Conservation (phyloP, 176 grass and related monocot species). For the Metroxylon sagu region DNA sequence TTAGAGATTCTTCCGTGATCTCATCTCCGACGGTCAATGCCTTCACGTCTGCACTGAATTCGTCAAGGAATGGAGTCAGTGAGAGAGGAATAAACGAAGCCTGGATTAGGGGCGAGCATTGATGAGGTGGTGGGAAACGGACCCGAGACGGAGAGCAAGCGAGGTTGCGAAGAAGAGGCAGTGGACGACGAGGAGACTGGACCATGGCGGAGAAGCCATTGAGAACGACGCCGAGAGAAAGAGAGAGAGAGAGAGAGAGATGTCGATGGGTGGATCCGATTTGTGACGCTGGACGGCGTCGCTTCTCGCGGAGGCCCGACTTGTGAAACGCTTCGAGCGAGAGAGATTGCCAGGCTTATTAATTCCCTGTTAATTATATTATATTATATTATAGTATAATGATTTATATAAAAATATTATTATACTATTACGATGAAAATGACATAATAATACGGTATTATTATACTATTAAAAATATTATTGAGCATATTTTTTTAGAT, state of each 20-base stretch:
- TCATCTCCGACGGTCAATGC: slow-evolving; percentile 51
- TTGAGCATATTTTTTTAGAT: too few relatives aligned
- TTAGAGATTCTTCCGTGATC: slow-evolving; percentile 44
- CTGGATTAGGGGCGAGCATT: too few relatives aligned
- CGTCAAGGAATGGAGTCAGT: background rate
- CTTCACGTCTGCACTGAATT: slow-evolving; percentile 3
- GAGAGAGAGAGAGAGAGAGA: background rate
- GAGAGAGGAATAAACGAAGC: background rate
- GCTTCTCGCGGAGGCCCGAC: too few relatives aligned
- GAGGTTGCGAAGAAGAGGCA: background rate
- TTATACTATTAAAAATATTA: too few relatives aligned
- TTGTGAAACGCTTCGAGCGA: too few relatives aligned
- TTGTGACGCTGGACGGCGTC: too few relatives aligned
- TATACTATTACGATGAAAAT: too few relatives aligned
- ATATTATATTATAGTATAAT: too few relatives aligned
- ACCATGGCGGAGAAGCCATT: background rate
- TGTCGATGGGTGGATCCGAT: background rate
- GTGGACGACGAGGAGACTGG: background rate
- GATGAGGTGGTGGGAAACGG: background rate
- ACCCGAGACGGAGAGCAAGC: background rate
- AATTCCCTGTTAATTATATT: too few relatives aligned
- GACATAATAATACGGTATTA: too few relatives aligned
- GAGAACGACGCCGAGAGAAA: background rate
- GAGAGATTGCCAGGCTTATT: too few relatives aligned
- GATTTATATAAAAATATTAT: too few relatives aligned